Base-by-base conservation (phyloP, 805 yeast species). In the Nakazawaea ambrosiae region DNA sequence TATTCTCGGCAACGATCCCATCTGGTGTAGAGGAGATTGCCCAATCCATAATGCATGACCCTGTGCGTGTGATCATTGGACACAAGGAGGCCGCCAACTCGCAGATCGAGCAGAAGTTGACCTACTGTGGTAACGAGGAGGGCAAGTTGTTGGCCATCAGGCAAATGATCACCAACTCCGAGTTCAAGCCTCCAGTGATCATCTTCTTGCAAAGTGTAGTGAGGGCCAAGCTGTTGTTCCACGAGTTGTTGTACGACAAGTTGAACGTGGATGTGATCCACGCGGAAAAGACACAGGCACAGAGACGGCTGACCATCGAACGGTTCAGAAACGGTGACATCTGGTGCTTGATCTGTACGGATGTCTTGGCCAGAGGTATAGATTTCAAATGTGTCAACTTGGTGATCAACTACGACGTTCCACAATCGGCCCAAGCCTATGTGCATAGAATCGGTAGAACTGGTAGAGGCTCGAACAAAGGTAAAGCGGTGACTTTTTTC, bases 381-480 rank as follows among this genome's bases (percentile, higher is more conserved):
- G 98, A 92, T 59, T 92, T 92, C 65, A 87, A 87, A 53, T 97
- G 97, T 39, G 90, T 92, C 34, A 92, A 89, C 53, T 57, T 94
- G 42, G 97, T 92, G 28, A 85, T 92, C 47, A 92, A 92, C 61
- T 92, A 92, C 58, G 99, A 92, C 60, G 95, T 92, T 10, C 99
- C 99, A 14, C 84, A 78, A 50, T 75, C 82, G 31, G 87, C 97
- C 1, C 97, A 90, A 58, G 81, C 96, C 0, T 92, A 92, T 57
- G 96, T 92, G 32, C 99, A 92, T 60, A 77, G 99, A 63, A 86
- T 92, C 51, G 99, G 99, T 60, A 82, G 99, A 69, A 90, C 98
- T 2, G 99, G 98, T 48, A 81, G 99, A 70, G 96, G 87, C 37
- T 96, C 95, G 1, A 76, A 82, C 43, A 51, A 62, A 7, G 98